Conservation (phyloP, 345 rosid genomes). For the Rhodamnia rubescens region DNA sequence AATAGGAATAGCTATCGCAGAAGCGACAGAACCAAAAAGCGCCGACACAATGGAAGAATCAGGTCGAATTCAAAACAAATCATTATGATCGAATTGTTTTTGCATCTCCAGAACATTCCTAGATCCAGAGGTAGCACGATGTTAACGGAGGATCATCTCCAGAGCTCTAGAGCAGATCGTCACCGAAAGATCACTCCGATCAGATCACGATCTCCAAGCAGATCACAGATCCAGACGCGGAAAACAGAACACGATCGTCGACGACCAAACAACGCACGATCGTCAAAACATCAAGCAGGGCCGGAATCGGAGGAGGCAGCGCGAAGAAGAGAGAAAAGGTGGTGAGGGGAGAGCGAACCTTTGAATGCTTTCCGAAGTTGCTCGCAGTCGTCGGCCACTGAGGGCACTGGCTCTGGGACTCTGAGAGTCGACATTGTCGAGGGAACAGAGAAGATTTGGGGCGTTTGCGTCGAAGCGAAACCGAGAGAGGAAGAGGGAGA, state of each 20-base stretch:
- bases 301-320: not conserved
- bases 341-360: conserved; percentile 19
- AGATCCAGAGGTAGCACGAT: not conserved
- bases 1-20: too few relatives aligned
- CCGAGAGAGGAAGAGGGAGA: not conserved
- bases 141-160: not conserved
- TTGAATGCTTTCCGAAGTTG: conserved; percentile 56
- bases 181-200: not conserved
- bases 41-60: not conserved
- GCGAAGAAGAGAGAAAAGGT: not conserved
- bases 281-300: too few relatives aligned
- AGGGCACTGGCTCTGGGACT: conserved; percentile 35
- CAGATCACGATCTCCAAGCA: not conserved
- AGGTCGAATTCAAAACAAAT: not conserved
- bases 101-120: not conserved
- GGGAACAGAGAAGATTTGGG: not conserved
- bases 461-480: conserved; percentile 15
- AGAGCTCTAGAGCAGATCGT: not conserved
- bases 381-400: conserved; percentile 53
- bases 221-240: not conserved
- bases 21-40: too few relatives aligned
- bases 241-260: not conserved
- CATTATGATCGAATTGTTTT: not conserved
- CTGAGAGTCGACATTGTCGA: conserved; percentile 45
- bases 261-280: not conserved